These are phyloP conservation scores for Prunus mira DNA, from an alignment of 306 rosid species.

Conservation along the genomic window DNA sequence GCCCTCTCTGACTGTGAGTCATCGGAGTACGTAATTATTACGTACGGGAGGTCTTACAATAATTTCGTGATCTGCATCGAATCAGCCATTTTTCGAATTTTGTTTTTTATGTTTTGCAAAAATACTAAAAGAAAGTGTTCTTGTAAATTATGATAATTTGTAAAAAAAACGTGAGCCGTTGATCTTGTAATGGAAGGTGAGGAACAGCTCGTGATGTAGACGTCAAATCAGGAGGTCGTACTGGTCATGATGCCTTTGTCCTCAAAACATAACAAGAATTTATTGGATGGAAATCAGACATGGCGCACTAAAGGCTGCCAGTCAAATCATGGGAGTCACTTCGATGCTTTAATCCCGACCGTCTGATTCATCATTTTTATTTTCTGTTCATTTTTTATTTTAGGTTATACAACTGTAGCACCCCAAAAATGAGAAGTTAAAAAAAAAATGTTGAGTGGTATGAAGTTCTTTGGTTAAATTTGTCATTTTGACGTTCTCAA, in stretches of 20 bases:
- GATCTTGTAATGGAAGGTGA: not conserved
- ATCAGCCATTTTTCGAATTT: not conserved
- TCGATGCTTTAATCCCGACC: constrained; percentile 17
- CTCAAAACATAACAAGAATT: constrained; percentile 9
- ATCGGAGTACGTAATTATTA: not conserved
- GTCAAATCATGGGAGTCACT: constrained; percentile 27
- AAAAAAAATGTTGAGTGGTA: too few relatives aligned
- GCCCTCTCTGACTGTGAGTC: constrained; percentile 1
- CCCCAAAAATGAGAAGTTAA: too few relatives aligned
- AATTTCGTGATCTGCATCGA: not conserved
- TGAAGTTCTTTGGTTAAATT: too few relatives aligned
- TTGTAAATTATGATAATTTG: not conserved
- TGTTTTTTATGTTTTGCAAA: not conserved
- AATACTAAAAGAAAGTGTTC: not conserved
- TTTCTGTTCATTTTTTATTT: not conserved
- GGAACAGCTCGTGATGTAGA: constrained; percentile 8
- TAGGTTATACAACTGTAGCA: too few relatives aligned
- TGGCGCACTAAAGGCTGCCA: constrained; percentile 29
- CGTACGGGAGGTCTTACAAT: constrained; percentile 6
- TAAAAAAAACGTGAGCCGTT: not conserved
- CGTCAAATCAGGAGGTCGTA: constrained; percentile 29
- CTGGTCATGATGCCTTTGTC: constrained; percentile 27
- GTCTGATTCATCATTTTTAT: not conserved
- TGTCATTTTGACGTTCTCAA: too few relatives aligned
- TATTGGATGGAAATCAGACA: constrained; percentile 8